Evolutionary conservation across 768 basidiomycete genomes (phyloP).

Genomic region (Mycena chlorophos): DNA sequence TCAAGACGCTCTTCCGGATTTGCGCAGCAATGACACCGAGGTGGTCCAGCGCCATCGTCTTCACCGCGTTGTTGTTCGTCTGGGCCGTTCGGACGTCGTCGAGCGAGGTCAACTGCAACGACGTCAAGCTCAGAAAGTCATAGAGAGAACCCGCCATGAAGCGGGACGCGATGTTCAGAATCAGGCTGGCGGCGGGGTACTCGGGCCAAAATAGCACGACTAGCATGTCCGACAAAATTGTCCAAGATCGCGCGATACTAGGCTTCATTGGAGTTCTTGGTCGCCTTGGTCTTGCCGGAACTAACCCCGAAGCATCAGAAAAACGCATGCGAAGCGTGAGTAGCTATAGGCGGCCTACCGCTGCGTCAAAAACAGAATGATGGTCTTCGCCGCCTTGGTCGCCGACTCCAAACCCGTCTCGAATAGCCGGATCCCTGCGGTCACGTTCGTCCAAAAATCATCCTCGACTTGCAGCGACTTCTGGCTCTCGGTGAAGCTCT

Average conservation of each 20-base stretch:
- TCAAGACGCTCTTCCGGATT: constrained; percentile 61
- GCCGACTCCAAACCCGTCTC: constrained; percentile 76
- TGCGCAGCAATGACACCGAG: constrained; percentile 89
- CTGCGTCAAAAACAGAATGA: constrained; percentile 74
- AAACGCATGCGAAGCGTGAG: neutral
- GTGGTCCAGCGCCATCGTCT: constrained; percentile 89
- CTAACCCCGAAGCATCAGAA: constrained; percentile 40
- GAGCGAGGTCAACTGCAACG: constrained; percentile 68
- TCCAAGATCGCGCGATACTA: constrained; percentile 95
- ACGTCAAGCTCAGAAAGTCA: neutral
- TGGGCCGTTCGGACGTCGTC: constrained; percentile 77
- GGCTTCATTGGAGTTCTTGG: constrained; percentile 89
- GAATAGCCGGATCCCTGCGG: constrained; percentile 65
- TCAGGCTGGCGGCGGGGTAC: constrained; percentile 90
- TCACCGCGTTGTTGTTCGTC: constrained; percentile 80
- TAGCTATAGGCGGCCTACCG: constrained; percentile 36
- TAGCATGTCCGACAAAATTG: constrained; percentile 80
- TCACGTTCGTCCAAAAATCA: constrained; percentile 62
- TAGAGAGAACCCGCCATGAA: constrained; percentile 65
- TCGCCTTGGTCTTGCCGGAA: constrained; percentile 83
- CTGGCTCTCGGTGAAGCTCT: constrained; percentile 54
- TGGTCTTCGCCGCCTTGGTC: constrained; percentile 80
- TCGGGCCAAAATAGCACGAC: constrained; percentile 92
- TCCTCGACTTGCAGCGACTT: constrained; percentile 39
- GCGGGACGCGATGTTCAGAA: constrained; percentile 78